A percentile compares a stretch with the other conserved stretches of the same genome.
These are phyloP conservation scores for Boletellus emodensis DNA, from an alignment of 768 basidiomycete genomes.

Conservation along the genomic window DNA sequence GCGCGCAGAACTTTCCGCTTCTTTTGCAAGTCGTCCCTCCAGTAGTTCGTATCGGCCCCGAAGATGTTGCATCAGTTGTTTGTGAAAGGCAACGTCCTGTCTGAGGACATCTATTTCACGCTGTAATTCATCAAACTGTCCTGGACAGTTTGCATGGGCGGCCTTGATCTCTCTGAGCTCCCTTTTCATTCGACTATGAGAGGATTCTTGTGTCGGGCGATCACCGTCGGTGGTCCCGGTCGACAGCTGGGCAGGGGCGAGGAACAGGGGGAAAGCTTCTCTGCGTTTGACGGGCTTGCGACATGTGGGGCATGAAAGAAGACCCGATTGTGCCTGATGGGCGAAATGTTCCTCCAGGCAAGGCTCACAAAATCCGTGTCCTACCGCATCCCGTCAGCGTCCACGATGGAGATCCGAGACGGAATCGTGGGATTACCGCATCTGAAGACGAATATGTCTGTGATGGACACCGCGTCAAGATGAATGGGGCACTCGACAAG, in stretches of 20 bases:
- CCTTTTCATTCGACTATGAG: constrained; percentile 5
- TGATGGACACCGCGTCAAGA: constrained; percentile 25
- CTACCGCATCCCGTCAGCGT: constrained; percentile 17
- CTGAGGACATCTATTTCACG: constrained; percentile 12
- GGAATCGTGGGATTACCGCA: constrained; percentile 23
- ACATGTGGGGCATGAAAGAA: constrained; percentile 26
- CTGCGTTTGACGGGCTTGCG: constrained; percentile 26
- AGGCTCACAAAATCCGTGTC: constrained; percentile 32
- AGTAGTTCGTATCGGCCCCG: constrained; percentile 13
- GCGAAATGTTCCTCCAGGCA: constrained; percentile 24
- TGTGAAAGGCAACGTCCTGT: neutral
- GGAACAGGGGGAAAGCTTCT: constrained; percentile 27
- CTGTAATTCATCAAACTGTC: constrained; percentile 6
- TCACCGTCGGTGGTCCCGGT: neutral
- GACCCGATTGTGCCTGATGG: constrained; percentile 2
- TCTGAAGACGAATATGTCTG: constrained; percentile 27
- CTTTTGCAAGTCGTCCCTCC: constrained; percentile 11
- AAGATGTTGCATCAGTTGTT: constrained; percentile 12
- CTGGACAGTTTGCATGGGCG: constrained; percentile 15
- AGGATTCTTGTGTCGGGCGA: constrained; percentile 2
- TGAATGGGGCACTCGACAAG: constrained; percentile 32
- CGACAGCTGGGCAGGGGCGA: constrained; percentile 17
- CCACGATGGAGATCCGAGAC: neutral
- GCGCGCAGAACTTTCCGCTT: constrained; percentile 1
- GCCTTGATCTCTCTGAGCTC: constrained; percentile 12